Base-by-base conservation (phyloP, 345 rosid genomes). In the Bruguiera parviflora region DNA sequence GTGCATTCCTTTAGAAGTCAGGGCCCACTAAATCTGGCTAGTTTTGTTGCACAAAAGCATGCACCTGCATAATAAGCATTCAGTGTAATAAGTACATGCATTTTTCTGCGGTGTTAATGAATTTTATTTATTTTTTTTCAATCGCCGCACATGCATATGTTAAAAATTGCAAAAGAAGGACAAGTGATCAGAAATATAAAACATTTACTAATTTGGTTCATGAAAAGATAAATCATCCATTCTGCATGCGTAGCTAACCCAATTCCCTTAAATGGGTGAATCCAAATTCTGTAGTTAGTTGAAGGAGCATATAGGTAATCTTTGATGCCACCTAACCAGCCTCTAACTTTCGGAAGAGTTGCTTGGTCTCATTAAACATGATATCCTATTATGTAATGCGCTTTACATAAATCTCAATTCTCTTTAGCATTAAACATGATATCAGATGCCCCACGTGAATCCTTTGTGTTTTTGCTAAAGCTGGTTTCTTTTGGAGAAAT, bases 321-420 rank as follows among this genome's bases (percentile, higher is more conserved):
- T 68, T 63, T 53, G 32, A 37, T 65, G 73, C 22, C 64, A 29
- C 31, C 59, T 70, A 11, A 71, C 77, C 76, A 31, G 72, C 70
- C 47, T 71, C 60, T 49, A 61, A 33, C 61, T 71, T 71, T 79
- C 71, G 71, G 58, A 61, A 59, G 67, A 46, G 72, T 60, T 73
- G 68, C 80, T 43, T 46, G 68, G 53, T 67, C 64, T 75, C 62
- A 66, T 74, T 84, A 55, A 70, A 70, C 67, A 67, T 68, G 69
- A 65, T 65, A 39, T 64, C 65, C 76, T 72, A 32, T 77, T 74
- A 57, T 71, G 67, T 78, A 65, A 77, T 69, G 64, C 19, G 65
- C 78, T 84, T 84, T 74, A 79, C 82, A 84, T 83, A 84, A 81
- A 60, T 61, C 37, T 64, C 29, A 68, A 29, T 58, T 64, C 60